phyloP scores from a whole-genome alignment of 2,329 filamentous ascomycete species.

The Curvularia lunata region DNA sequence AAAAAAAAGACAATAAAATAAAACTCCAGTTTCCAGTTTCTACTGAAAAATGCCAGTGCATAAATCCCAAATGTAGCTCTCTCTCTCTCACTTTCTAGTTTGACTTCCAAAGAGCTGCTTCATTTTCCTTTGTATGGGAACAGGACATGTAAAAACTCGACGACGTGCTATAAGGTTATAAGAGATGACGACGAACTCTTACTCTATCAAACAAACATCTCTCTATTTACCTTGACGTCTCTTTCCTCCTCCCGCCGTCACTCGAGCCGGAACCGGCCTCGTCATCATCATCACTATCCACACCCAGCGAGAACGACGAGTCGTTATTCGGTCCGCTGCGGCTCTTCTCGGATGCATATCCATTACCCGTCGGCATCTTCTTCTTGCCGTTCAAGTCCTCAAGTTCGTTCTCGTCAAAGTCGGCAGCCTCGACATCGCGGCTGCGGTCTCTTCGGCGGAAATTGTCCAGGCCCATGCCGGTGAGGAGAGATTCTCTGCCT shows the following conservation, averaged over 20 bases:
- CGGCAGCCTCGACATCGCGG: slow-evolving; percentile 65
- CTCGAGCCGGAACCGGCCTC: slow-evolving; percentile 46
- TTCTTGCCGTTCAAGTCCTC: slow-evolving; percentile 57
- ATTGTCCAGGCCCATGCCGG: slow-evolving; percentile 55
- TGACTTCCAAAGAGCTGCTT: no score
- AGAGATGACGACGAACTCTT: no score
- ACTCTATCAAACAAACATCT: no score
- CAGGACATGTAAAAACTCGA: no score
- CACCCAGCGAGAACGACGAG: slow-evolving; percentile 57
- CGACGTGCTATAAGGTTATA: no score
- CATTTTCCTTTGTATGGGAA: no score
- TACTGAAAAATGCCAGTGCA: no score
- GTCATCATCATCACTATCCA: slow-evolving; percentile 42
- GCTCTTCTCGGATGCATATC: slow-evolving; percentile 36
- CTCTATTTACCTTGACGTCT: slow-evolving; percentile 23
- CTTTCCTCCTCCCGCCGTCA: slow-evolving; percentile 41
- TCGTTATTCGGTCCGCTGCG: slow-evolving; percentile 44
- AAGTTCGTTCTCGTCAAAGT: slow-evolving; percentile 67
- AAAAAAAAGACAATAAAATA: no score
- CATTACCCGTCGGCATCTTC: slow-evolving; percentile 32
- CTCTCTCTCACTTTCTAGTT: no score
- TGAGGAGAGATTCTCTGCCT: slow-evolving; percentile 52
- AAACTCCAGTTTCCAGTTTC: no score
- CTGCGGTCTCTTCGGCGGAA: slow-evolving; percentile 52
- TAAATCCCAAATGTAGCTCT: no score